Evolutionary conservation across 129 eudicot genomes (phyloP).

Genomic region (Sambucus nigra): DNA sequence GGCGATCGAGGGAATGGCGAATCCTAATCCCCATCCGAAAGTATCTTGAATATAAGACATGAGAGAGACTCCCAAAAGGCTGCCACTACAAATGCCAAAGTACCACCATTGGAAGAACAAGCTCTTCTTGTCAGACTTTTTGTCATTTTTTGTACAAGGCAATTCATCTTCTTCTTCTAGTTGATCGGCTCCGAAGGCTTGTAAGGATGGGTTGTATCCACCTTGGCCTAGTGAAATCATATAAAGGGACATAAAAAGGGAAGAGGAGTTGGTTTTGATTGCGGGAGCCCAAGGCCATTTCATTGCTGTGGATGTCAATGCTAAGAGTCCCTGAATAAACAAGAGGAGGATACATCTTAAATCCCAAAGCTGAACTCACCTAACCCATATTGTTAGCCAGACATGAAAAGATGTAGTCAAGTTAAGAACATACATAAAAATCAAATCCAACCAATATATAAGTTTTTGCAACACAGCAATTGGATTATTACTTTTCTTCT

Average conservation of each 20-base stretch:
- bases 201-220: constrained; percentile 89
- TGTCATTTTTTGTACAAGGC: constrained; percentile 38
- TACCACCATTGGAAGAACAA: constrained; percentile 94
- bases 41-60: constrained; percentile 85
- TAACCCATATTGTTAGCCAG: background rate
- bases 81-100: constrained; percentile 80
- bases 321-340: constrained; percentile 60
- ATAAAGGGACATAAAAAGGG: constrained; percentile 61
- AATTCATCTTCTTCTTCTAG: constrained; percentile 47
- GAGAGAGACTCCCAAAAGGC: constrained; percentile 73
- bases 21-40: constrained; percentile 95
- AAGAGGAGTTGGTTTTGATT: constrained; percentile 23
- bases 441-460: no score
- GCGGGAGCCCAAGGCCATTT: constrained; percentile 39
- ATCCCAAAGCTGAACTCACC: background rate
- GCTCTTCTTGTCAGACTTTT: constrained; percentile 36
- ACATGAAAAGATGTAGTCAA: background rate
- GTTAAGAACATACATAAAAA: no score
- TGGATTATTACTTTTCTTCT: no score
- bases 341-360: background rate
- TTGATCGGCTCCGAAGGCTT: constrained; percentile 93
- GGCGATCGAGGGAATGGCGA: constrained; percentile 72
- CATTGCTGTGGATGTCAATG: constrained; percentile 66
- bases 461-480: no score
- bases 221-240: constrained; percentile 81